These are phyloP conservation scores for Nakaseomyces sp. DNA, from an alignment of 1,139 yeast genomes.

Conservation along the genomic window DNA sequence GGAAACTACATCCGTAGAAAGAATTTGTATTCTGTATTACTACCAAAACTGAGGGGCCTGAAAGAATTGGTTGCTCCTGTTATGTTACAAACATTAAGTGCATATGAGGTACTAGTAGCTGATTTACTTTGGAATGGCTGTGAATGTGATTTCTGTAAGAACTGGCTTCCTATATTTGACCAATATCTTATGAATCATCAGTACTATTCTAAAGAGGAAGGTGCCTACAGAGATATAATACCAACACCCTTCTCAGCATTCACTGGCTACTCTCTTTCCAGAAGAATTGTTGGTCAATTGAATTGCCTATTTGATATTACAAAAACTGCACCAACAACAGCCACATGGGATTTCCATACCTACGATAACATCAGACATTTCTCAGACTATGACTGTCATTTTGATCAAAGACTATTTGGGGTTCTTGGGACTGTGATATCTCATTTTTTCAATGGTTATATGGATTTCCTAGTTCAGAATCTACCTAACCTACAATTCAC, in stretches of 20 bases:
- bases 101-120: slow-evolving; percentile 63
- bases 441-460: slow-evolving; percentile 37
- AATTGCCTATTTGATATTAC: slow-evolving; percentile 28
- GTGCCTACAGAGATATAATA: slow-evolving; percentile 49
- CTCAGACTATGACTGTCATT: slow-evolving; percentile 32
- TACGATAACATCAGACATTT: slow-evolving; percentile 33
- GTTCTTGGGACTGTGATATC: slow-evolving; percentile 29
- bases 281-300: slow-evolving; percentile 27
- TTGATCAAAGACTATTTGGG: slow-evolving; percentile 29
- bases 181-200: slow-evolving; percentile 53
- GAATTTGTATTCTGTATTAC: slow-evolving; percentile 39
- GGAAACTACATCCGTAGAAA: slow-evolving; percentile 60
- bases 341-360: slow-evolving; percentile 39
- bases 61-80: slow-evolving; percentile 47
- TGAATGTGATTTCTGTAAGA: slow-evolving; percentile 47
- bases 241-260: slow-evolving; percentile 49
- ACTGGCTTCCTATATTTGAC: slow-evolving; percentile 45
- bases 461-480: slow-evolving; percentile 23
- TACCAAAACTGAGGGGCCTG: slow-evolving; percentile 40
- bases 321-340: slow-evolving; percentile 28
- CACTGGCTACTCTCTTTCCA: slow-evolving; percentile 39
- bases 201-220: slow-evolving; percentile 40
- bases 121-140: slow-evolving; percentile 73
- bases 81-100: slow-evolving; percentile 47
- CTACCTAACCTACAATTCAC: slow-evolving; percentile 27